Evolutionary conservation across 2,329 filamentous ascomycete species (phyloP).

Genomic region (Microdochium bolleyi): DNA sequence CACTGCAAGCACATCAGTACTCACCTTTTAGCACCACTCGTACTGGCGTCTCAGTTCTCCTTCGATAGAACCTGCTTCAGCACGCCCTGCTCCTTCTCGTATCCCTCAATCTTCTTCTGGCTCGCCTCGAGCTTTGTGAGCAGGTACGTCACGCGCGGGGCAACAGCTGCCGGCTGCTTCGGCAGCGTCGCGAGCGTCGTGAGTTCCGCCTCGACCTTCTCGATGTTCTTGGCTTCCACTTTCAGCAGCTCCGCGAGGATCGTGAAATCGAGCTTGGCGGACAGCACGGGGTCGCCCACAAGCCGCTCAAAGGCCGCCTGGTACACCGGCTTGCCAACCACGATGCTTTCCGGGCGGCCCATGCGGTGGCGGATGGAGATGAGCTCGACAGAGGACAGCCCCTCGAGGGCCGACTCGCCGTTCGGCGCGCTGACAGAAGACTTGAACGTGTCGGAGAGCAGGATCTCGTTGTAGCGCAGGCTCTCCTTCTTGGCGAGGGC

Average conservation of each 20-base stretch:
- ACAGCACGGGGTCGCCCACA: slow-evolving; percentile 62
- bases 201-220: slow-evolving; percentile 74
- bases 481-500: slow-evolving; percentile 59
- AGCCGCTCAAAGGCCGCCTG: slow-evolving; percentile 72
- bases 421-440: slow-evolving; percentile 44
- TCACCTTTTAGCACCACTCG: too few species aligned
- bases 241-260: slow-evolving; percentile 62
- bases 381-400: slow-evolving; percentile 77
- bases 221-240: slow-evolving; percentile 65
- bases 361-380: slow-evolving; percentile 67
- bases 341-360: slow-evolving; percentile 71
- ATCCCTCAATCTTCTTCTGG: slow-evolving; percentile 65
- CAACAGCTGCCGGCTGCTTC: slow-evolving; percentile 61
- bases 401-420: slow-evolving; percentile 69
- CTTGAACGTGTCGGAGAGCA: slow-evolving; percentile 70
- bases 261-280: slow-evolving; percentile 64
- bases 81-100: slow-evolving; percentile 62
- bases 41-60: slow-evolving; percentile 13
- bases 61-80: slow-evolving; percentile 62
- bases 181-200: slow-evolving; percentile 61
- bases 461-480: slow-evolving; percentile 77
- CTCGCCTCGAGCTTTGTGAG: slow-evolving; percentile 64
- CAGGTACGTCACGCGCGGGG: slow-evolving; percentile 61
- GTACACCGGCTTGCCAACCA: slow-evolving; percentile 79
- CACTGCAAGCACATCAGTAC: too few species aligned